Evolutionary conservation across 768 basidiomycete genomes (phyloP).

Genomic region (Heimioporus sp.): DNA sequence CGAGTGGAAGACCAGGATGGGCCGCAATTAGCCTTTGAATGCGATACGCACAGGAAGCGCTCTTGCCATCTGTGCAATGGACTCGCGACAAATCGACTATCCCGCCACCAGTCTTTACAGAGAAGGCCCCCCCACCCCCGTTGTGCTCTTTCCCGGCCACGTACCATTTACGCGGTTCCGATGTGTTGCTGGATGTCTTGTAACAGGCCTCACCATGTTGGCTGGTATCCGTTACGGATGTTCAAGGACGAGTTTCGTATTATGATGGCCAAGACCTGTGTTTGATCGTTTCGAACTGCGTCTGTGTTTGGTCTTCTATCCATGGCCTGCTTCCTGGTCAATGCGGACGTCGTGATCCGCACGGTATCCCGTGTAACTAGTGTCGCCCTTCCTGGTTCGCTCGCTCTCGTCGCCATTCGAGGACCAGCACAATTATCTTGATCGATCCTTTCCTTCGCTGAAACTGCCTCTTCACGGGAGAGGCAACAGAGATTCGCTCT

Average conservation of each 20-base stretch:
- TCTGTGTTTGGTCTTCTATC: constrained; percentile 24
- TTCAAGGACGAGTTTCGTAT: background rate
- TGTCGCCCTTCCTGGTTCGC: constrained; percentile 7
- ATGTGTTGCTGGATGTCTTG: constrained; percentile 14
- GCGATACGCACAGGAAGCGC: constrained; percentile 37
- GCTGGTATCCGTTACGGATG: constrained; percentile 1
- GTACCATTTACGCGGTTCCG: constrained; percentile 39
- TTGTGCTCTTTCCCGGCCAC: constrained; percentile 19
- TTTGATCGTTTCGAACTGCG: constrained; percentile 11
- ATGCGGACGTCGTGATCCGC: constrained; percentile 4
- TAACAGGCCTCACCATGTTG: constrained; percentile 19
- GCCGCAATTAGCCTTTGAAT: constrained; percentile 23
- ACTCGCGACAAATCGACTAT: constrained; percentile 12
- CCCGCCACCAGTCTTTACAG: constrained; percentile 20
- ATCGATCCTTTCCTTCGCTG: constrained; percentile 22
- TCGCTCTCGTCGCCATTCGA: constrained; percentile 16
- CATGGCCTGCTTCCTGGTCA: constrained; percentile 17
- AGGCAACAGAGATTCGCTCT: constrained; percentile 59
- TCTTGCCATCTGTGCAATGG: constrained; percentile 6
- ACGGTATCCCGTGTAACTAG: background rate
- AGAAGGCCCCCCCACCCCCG: constrained; percentile 20
- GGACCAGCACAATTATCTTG: constrained; percentile 9
- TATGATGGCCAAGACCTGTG: constrained; percentile 34
- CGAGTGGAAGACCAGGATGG: constrained; percentile 21
- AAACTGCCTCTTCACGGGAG: constrained; percentile 44